Percentiles rank a stretch among this genome's conserved stretches.
Evolutionary conservation across 768 basidiomycete species (phyloP).

Genomic region (Lentinula edodes): DNA sequence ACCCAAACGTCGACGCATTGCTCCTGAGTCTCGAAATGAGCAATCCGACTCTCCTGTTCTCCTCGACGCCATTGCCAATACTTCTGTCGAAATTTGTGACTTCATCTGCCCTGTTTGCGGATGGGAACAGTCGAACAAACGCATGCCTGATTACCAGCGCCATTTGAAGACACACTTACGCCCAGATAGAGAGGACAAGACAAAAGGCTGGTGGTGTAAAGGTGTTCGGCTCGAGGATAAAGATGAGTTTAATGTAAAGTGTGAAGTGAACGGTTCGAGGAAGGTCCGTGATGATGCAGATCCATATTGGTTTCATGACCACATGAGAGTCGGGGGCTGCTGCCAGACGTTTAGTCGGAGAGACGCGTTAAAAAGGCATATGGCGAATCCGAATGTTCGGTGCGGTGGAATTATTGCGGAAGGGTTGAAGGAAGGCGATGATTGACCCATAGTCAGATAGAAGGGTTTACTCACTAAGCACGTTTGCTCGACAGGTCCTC

Average conservation of each 20-base stretch:
- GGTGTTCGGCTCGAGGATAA: constrained; percentile 27
- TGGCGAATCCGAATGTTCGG: constrained; percentile 25
- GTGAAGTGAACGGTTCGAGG: constrained; percentile 1
- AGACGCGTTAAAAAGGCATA: constrained; percentile 42
- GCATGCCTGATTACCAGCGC: constrained; percentile 54
- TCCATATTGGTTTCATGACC: constrained; percentile 21
- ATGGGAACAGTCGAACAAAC: constrained; percentile 42
- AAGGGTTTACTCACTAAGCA: no score
- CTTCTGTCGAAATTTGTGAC: constrained; percentile 17
- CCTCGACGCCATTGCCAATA: constrained; percentile 17
- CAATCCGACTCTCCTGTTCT: constrained; percentile 27
- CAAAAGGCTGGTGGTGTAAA: constrained; percentile 30
- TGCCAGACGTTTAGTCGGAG: constrained; percentile 33
- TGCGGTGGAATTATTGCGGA: constrained; percentile 20
- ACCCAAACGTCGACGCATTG: constrained; percentile 23
- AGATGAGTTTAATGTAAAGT: not conserved
- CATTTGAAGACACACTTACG: constrained; percentile 54
- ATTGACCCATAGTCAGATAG: not conserved
- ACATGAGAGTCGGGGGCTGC: constrained; percentile 36
- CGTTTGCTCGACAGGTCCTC: no score
- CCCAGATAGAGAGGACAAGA: constrained; percentile 31
- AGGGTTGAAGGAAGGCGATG: constrained; percentile 11
- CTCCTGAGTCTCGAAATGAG: constrained; percentile 39
- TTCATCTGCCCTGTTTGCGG: constrained; percentile 42
- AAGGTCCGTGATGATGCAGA: constrained; percentile 12